Base-by-base conservation (phyloP, 768 basidiomycete species). In the Lactarius indigo region DNA sequence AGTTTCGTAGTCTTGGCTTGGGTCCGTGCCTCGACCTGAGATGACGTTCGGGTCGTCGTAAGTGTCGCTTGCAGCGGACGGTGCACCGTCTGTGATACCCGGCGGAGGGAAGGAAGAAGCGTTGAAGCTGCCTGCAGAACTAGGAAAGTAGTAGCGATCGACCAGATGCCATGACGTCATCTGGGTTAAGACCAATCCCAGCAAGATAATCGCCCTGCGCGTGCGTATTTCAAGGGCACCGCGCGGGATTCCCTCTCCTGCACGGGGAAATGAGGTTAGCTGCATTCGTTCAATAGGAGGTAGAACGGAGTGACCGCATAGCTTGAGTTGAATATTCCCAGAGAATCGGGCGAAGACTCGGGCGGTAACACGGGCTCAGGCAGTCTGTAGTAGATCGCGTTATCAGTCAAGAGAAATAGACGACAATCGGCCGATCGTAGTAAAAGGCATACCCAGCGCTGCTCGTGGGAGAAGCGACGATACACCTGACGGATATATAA, bases 401-500 rank as follows among this genome's bases (percentile, higher is more conserved):
- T 28, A 23, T 60, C 26, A 64, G 17, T 47, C 30, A n/a, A 39
- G 18, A n/a, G 33, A 18, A 58, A 17, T 23, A 5, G 0, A 26
- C 13, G 47, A 15, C 47, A 15, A 26, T 5, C 6, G 12, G 54
- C 8, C 15, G 17, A 10, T 26, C 10, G 28, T 52, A 28, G 56
- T 7, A 2, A 35, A 26, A 35, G 8, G 37, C 30, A 47, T 47
- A 33, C 66, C 20, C 50, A 18, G 26, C 9, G 33, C 13, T 28
- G 28, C 17, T 23, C 28, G 58, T 4, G 9, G 52, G 58, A n/a
- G 33, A 44, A 4, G 62, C 28, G 15, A 15, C 4, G 50, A 28
- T 18, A 15, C 55, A 35, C 5, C 30, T n/a, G 1, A 47, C 30
- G 28, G 68, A 17, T 59, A 86, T 82, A 84, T 85, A 23, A 83